Conservation (phyloP, 192 early-diverging fungal genomes). For the Podila verticillata region DNA sequence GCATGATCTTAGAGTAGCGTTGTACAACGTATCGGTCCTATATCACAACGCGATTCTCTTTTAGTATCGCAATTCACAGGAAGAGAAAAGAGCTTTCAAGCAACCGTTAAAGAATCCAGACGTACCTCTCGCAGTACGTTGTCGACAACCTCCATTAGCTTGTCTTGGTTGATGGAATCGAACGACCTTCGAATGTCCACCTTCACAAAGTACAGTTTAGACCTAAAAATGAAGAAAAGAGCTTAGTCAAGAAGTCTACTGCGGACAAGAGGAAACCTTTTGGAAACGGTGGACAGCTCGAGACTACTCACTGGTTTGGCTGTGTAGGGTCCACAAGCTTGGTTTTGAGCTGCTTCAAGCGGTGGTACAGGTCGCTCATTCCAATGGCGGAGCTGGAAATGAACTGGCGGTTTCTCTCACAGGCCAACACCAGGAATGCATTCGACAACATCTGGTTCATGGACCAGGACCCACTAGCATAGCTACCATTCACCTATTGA, state of each 20-base stretch:
- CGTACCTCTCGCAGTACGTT: constrained; percentile 61
- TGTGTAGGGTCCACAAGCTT: constrained; percentile 10
- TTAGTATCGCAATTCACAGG: background rate
- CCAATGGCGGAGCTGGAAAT: constrained; percentile 47
- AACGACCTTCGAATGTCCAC: constrained; percentile 83
- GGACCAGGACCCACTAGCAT: constrained; percentile 13
- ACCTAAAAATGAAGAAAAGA: constrained; percentile 2
- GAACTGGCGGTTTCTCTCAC: constrained; percentile 58
- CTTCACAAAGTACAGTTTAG: constrained; percentile 80
- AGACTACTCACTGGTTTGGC: constrained; percentile 10
- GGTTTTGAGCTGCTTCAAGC: constrained; percentile 55
- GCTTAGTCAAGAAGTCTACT: background rate
- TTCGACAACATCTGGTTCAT: constrained; percentile 65
- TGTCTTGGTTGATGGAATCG: constrained; percentile 83
- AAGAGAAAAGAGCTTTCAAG: no score
- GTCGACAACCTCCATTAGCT: constrained; percentile 66
- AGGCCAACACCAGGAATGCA: constrained; percentile 63
- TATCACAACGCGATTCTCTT: background rate
- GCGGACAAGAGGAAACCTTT: background rate
- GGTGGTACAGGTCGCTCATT: constrained; percentile 55
- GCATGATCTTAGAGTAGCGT: constrained; percentile 62
- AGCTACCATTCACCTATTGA: constrained; percentile 23
- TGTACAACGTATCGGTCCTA: constrained; percentile 79
- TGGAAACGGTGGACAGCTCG: background rate
- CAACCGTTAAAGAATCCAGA: no score